Base-by-base conservation (phyloP, 2,329 filamentous ascomycete species). In the Rutstroemia sp. region DNA sequence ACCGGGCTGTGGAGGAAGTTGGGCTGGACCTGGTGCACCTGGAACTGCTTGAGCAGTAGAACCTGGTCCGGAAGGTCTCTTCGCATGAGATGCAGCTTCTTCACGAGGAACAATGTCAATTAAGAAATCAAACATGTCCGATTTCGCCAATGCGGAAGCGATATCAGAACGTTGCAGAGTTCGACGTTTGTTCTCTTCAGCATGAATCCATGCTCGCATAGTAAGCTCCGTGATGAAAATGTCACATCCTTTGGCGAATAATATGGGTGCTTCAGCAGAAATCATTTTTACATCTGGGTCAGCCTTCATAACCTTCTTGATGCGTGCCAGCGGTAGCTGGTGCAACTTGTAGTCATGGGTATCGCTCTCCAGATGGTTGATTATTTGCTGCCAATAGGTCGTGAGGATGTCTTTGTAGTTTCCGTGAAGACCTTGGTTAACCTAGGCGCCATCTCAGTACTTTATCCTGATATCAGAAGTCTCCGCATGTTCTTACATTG, bases 201-300 rank as follows among this genome's bases (percentile, higher is more conserved):
- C 94, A 67, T 99, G 94, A 62, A 99, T 99, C 94, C 94, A 99
- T 48, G 94, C 94, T 62, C 94, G 90, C 94, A 99, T 99, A 7
- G 94, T 99, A 59, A 99, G 79, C 74, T 99, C 94, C 1, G 92
- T 96, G 69, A 99, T 99, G 75, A 99, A 99, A 69, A 97, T 96
- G 70, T 99, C 94, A 73, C 94, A 97, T 39, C 92, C 94, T 74
- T 99, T 99, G 52, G 94, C 94, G 68, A 99, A 99, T 14, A 99
- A 79, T 65, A 99, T 99, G 1, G 94, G 94, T 1, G 94, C 94
- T 74, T 99, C 94, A 8, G 94, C 94, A 4, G 92, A 97, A 61
- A 99, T 99, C 94, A 99, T 99, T 78, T 99, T 99, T 49, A 99
- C 94, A 68, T 99, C 94, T 0, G 94, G 94, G 65, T 99, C 94